Conservation (phyloP, 2,329 filamentous ascomycete species). For the Westerdykella aurantiaca region DNA sequence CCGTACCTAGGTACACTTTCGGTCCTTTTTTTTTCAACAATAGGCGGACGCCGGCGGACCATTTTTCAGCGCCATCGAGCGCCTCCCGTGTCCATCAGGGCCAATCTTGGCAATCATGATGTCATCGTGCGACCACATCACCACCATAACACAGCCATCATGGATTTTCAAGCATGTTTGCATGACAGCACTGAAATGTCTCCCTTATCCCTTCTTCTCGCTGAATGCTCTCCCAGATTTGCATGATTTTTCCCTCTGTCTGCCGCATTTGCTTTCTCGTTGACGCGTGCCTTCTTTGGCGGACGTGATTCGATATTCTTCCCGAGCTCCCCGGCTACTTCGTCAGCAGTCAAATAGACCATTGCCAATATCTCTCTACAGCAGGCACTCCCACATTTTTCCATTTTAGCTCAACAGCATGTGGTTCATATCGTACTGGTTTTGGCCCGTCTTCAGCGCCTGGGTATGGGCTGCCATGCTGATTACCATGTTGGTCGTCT, state of each 20-base stretch:
- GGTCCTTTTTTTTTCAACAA: too few relatives aligned
- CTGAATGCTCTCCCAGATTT: not conserved
- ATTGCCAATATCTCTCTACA: too few relatives aligned
- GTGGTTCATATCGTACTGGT: constrained; percentile 48
- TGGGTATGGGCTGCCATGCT: constrained; percentile 52
- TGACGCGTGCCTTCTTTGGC: not conserved
- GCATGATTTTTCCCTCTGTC: not conserved
- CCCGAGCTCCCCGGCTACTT: too few relatives aligned
- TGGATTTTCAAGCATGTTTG: not conserved
- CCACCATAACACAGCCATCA: not conserved
- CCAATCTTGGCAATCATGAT: not conserved
- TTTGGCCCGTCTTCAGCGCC: constrained; percentile 64
- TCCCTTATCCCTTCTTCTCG: not conserved
- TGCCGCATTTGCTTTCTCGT: not conserved
- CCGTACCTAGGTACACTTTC: too few relatives aligned
- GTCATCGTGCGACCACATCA: not conserved
- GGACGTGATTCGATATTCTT: too few relatives aligned
- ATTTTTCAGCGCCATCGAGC: too few relatives aligned
- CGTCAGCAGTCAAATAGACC: too few relatives aligned
- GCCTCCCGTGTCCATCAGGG: not conserved
- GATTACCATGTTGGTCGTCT: constrained; percentile 64
- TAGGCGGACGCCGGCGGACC: too few relatives aligned
- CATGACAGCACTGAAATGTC: not conserved
- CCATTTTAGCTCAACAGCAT: constrained; percentile 12
- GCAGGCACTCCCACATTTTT: too few relatives aligned